Base-by-base conservation (phyloP, 768 basidiomycete species). In the Leccinum olivaceopallidum region DNA sequence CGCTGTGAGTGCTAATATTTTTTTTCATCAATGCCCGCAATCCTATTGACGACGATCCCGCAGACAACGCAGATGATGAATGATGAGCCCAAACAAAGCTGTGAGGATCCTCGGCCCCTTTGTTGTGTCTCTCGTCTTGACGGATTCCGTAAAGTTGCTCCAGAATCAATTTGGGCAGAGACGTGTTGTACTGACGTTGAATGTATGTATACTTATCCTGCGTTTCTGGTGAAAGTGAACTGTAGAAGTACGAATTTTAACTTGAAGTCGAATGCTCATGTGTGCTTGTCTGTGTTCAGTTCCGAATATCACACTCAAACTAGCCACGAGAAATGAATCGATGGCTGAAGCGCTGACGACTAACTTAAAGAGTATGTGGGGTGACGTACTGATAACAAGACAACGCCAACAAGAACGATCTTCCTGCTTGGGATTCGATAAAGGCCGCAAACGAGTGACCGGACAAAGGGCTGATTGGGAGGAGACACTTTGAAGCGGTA, bases 61-160 rank as follows among this genome's bases (percentile, higher is more conserved):
- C 28, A 92, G 92, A 87, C 71, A 71, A 93, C 72, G 72, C 87
- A 20, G 79, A 86, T 9, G 82, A 88, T 59, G 18, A 9, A 69
- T 81, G 12, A 67, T 94, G 56, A 76, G 87, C 78, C 67, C 81
- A 39, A 73, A 60, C 0, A n/a, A 34, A 53, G 20, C 92, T 69
- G 90, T 90, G 58, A 64, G 69, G 13, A 49, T 16, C 2, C 7
- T 49, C 24, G 8, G 48, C 24, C 1, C 42, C 8, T 26, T 49
- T 24, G 22, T 26, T 26, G 6, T n/a, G 39, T 49, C 1, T 16
- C 24, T 14, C 14, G 22, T 49, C 24, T 49, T 49, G 24, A 49
- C 24, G 3, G 8, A 50, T 50, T 49, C 13, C 49, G 8, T 50
- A 7, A 9, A 50, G 49, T 26, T 50, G 5, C 49, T 50, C 8